Conservation (phyloP, 306 rosid species). For the Prunus mira region DNA sequence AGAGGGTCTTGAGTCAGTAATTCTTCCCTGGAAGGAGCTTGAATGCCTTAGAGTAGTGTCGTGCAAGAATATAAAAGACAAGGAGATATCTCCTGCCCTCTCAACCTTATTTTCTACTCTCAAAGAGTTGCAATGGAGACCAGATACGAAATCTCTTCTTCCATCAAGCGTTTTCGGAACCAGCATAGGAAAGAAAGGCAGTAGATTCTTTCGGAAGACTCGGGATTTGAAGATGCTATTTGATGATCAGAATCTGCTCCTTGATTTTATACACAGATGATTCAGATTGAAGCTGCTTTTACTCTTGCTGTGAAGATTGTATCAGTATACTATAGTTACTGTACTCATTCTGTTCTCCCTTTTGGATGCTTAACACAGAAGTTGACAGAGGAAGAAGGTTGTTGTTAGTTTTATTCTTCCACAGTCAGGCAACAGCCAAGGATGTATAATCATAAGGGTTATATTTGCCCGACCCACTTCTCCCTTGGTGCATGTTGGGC, state of each 20-base stretch:
- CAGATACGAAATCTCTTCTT: slow-evolving; percentile 62
- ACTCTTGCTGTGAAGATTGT: slow-evolving; percentile 26
- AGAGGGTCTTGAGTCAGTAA: slow-evolving; percentile 64
- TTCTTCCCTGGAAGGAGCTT: slow-evolving; percentile 68
- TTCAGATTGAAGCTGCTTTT: slow-evolving; percentile 22
- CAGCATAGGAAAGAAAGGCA: slow-evolving; percentile 75
- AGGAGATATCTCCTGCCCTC: slow-evolving; percentile 60
- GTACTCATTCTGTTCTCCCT: slow-evolving; percentile 22
- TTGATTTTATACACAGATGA: slow-evolving; percentile 27
- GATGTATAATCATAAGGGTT: slow-evolving; percentile 30
- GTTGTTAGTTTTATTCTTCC: slow-evolving; percentile 26
- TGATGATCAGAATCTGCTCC: slow-evolving; percentile 28
- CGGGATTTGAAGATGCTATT: slow-evolving; percentile 34
- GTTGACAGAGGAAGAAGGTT: slow-evolving; percentile 22
- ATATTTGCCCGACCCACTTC: slow-evolving; percentile 1
- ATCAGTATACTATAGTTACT: slow-evolving; percentile 23
- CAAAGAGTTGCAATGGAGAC: slow-evolving; percentile 83
- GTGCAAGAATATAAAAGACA: slow-evolving; percentile 76
- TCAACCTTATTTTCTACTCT: slow-evolving; percentile 58
- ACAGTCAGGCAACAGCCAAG: slow-evolving; percentile 19
- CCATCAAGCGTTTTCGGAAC: slow-evolving; percentile 48
- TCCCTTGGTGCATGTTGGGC: not conserved
- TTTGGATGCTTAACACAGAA: slow-evolving; percentile 40
- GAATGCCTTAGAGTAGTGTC: slow-evolving; percentile 66
- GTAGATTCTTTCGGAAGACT: slow-evolving; percentile 63